These are phyloP conservation scores for Irpex sp. DNA, from an alignment of 1,284 basidiomycete species.

Conservation along the genomic window DNA sequence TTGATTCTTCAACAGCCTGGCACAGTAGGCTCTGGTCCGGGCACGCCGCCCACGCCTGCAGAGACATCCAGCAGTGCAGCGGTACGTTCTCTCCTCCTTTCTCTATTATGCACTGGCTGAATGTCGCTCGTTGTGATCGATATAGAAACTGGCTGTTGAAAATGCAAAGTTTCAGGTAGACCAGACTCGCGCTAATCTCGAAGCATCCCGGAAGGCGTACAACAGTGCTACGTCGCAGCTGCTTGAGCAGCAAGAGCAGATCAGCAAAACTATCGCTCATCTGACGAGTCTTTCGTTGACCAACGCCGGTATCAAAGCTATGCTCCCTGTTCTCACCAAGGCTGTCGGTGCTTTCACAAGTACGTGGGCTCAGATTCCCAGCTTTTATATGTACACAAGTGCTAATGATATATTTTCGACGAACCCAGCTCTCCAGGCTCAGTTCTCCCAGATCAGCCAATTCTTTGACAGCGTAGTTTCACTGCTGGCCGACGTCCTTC, in stretches of 20 bases:
- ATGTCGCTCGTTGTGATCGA: neutral
- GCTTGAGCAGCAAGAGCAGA: neutral
- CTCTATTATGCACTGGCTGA: no score
- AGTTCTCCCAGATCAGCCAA: conserved; percentile 1
- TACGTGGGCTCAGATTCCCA: neutral
- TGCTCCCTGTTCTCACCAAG: neutral
- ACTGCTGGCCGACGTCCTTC: neutral
- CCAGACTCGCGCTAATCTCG: neutral
- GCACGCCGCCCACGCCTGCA: neutral
- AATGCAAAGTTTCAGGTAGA: neutral
- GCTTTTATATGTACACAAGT: neutral
- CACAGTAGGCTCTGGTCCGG: neutral
- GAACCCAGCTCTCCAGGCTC: neutral
- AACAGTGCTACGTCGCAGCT: neutral
- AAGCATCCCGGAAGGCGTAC: neutral
- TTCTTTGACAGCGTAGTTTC: neutral
- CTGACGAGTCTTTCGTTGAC: neutral
- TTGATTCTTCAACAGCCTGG: conserved; percentile 1
- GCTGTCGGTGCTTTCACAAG: conserved; percentile 1
- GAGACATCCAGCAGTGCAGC: neutral
- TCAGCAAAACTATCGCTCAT: neutral
- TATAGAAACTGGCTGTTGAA: neutral
- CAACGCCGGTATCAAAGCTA: neutral
- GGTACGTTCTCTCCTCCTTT: neutral
- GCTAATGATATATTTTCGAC: neutral